Evolutionary conservation across 805 yeast species (phyloP), one percentile per base, ranked within the genome.

Genomic region (Yarrowia divulgata): DNA sequence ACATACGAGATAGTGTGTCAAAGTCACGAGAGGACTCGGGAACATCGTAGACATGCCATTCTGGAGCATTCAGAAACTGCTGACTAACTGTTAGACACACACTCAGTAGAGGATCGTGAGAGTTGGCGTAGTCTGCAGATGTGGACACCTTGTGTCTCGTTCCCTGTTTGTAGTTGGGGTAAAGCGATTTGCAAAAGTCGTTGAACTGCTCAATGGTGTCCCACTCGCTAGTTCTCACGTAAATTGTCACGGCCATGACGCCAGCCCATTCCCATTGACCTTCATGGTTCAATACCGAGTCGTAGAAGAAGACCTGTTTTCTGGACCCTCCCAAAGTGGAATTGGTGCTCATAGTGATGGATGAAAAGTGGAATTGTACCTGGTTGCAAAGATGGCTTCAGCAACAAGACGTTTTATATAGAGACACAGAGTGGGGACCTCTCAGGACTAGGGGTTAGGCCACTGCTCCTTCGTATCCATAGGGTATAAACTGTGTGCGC

Each of bases 221-320:
- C 63, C 63, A 57, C 23, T 57, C 63, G 8, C 48, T 57, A 0
- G 48, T 29, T 40, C 63, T 14, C 10, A 57, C 63, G 6, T 40
- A 57, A 6, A 42, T 29, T 10, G 63, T 57, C 23, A 10, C 37
- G 6, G 39, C 37, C 63, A 40, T 57, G 7, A 42, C 48, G 0
- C 63, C 63, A 4, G 63, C 19, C 63, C 63, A 57, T n/a, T 57
- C 63, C 63, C 63, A 57, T 57, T 40, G 16, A 13, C 63, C 63
- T 29, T 57, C 39, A 16, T 57, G 63, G 48, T 57, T 57, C 48
- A 57, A 14, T 2, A 57, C 48, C 4, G 63, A 29, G 63, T 57
- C 63, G 14, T 57, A 42, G 63, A 57, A 57, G 63, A 29, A 57
- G 7, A 57, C 48, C 16, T 40, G 63, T 34, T 57, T 57, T 57